phyloP scores from a whole-genome alignment of 106 monocot species.

The Apostasia shenzhenica region DNA sequence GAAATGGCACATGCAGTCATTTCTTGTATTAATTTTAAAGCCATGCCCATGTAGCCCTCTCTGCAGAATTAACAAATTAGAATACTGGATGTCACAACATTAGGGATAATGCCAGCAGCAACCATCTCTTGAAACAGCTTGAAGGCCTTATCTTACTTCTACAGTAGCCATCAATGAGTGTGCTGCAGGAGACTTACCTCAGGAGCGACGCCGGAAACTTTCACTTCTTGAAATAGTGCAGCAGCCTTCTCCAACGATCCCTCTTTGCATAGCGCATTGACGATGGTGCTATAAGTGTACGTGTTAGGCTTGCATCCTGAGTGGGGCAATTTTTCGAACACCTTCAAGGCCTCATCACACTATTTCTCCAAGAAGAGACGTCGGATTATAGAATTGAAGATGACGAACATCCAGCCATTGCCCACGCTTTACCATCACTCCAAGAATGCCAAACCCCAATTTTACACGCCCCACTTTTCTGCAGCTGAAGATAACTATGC shows the following conservation, averaged over 20 bases:
- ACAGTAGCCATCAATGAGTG: too few relatives aligned
- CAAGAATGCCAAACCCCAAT: constrained; percentile 9
- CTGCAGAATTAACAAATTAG: not conserved
- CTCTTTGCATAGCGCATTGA: not conserved
- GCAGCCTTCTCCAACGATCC: not conserved
- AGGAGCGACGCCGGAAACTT: not conserved
- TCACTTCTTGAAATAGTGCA: constrained; percentile 2
- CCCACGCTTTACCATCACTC: constrained; percentile 13
- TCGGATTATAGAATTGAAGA: constrained; percentile 5
- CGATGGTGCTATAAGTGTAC: constrained; percentile 2
- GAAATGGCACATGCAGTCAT: too few relatives aligned
- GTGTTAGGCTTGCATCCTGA: not conserved
- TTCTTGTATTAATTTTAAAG: too few relatives aligned
- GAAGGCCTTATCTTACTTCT: too few relatives aligned
- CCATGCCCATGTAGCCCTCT: too few relatives aligned
- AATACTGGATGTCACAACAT: too few relatives aligned
- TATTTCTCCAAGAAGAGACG: not conserved
- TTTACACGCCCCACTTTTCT: constrained; percentile 18
- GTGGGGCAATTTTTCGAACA: not conserved
- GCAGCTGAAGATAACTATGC: too few relatives aligned
- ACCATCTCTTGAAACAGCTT: too few relatives aligned
- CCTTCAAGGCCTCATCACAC: not conserved
- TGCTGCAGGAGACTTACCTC: constrained; percentile 7
- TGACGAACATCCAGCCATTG: constrained; percentile 7
- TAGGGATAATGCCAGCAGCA: too few relatives aligned